Evolutionary conservation across 1,284 basidiomycete genomes (phyloP), one percentile per base, ranked within the genome.

Genomic region (Sparassis latifolia): DNA sequence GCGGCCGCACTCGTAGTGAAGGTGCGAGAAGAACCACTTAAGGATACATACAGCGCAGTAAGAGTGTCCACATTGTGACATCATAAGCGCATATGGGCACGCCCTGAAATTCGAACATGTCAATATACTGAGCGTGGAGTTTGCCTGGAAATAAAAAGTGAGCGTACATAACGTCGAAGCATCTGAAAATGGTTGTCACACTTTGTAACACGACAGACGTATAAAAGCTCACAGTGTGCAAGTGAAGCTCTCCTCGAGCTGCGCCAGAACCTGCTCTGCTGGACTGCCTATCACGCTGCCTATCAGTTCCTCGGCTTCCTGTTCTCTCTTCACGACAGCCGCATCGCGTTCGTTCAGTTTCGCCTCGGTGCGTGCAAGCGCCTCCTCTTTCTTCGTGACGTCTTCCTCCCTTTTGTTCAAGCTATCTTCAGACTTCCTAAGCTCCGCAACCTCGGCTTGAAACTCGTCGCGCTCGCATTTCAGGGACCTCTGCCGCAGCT

Each of bases 11-110:
- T 68, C 69, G 47, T 67, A 67, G 63, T 83, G 81, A 37, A 84
- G 66, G 44, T 76, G 75, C 52, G 81, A 78, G 67, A 85, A 85
- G 65, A 79, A 79, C 78, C 80, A 83, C 59, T 78, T 79, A 27
- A 85, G 62, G 52, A 82, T 78, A 62, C 82, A 85, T 33, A 79
- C 65, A 27, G 78, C 76, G 61, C 82, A 84, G 61, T 81, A 86
- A 1, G 80, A 75, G 58, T 86, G 83, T 2, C 84, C 84, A 54
- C 83, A 86, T 42, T 67, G 64, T 27, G 69, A 70, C 5, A 80
- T 74, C 47, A 70, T 75, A 42, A 86, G 66, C n/a, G 69, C 67
- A 58, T 80, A 80, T 9, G 84, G 84, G 52, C 73, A 73, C 1
- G 83, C 78, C 64, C 82, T 77, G 48, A 29, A 20, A 20, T 20